Evolutionary conservation across 2,329 filamentous ascomycete genomes (phyloP), one percentile per base, ranked within the genome.

Genomic region (Lecanosticta acicola): DNA sequence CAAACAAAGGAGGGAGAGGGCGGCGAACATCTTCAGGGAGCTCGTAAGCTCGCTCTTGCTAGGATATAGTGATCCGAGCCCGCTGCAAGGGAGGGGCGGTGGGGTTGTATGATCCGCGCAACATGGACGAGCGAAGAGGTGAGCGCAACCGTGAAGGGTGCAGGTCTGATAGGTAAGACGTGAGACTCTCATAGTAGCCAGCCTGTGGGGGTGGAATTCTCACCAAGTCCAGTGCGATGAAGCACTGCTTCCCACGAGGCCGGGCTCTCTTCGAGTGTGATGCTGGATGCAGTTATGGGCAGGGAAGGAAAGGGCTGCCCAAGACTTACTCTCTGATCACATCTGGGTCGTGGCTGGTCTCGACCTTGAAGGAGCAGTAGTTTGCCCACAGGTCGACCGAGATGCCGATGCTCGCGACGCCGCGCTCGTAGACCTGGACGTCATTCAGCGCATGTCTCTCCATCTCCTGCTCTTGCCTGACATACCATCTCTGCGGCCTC

Each of bases 321-420:
- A 66, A 29, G 32, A 97, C 93, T 97, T 95, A 98, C 93, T 97
- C 93, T 94, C 93, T 84, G 74, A 96, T 94, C 70, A 94, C 79
- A 66, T 94, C 87, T 61, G 87, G 80, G 66, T 94, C 89, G 72
- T 98, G 93, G 59, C 87, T 93, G 47, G 93, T 97, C 67, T 97
- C 89, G 73, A 93, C 89, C 70, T 97, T 97, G 80, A 97, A 97
- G 62, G 83, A 80, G 74, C 91, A 97, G 73, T 96, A 98, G 62
- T 94, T 90, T 43, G 88, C 86, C 93, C 93, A 98, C 49, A 98
- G 76, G 66, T 98, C 93, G 61, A 96, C 90, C 29, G 91, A 97
- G 64, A 87, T 88, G 45, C 85, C 84, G 62, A 97, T 89, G 70
- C 88, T 93, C 35, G 90, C 88, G 61, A 95, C 85, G 57, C 93